Evolutionary conservation across 2,329 filamentous ascomycete species (phyloP), one percentile per base, ranked within the genome.

Genomic region (Neonectria hederae): DNA sequence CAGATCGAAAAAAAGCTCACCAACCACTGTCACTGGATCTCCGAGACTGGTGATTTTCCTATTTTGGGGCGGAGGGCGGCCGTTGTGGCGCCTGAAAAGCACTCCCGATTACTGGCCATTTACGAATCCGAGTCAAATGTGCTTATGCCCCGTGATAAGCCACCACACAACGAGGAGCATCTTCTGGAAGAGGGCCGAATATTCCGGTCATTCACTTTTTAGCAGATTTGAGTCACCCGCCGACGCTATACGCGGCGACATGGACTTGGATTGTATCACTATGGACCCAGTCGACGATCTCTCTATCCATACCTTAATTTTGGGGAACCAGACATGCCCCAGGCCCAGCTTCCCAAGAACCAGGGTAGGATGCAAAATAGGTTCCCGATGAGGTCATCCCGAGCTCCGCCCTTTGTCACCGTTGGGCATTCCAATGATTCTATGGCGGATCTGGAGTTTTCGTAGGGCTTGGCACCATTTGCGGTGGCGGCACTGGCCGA

Each of bases 341-440:
- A 46, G 51, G 62, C 64, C 49, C 53, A 51, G 54, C 54, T 24
- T 26, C 49, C 51, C 57, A 53, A 54, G 40, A 40, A 49, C 59
- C 48, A 21, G n/a, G 28, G n/a, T 54, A 43, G 52, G 54, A 51
- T 63, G 54, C 59, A 49, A 54, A 62, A 55, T 35, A 49, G 61
- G 43, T 46, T 62, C 40, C 46, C 30, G 32, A 68, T 73, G 69
- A 70, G 69, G 66, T 72, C 69, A 72, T 65, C 54, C 40, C 30
- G 45, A 24, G 40, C 26, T 11, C 28, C 30, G 45, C 22, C 43
- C 45, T 21, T 17, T 52, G 10, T 54, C 38, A 17, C 32, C 26
- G 42, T 51, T 49, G 43, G 32, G 55, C 56, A 61, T 58, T 62
- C 57, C 51, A 45, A 58, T 61, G 51, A 52, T 66, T 62, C 59